A percentile compares a stretch with the other conserved stretches of the same genome.
These are phyloP conservation scores for Phyllosticta citribraziliensis DNA, from an alignment of 2,329 filamentous ascomycete species.

Conservation along the genomic window DNA sequence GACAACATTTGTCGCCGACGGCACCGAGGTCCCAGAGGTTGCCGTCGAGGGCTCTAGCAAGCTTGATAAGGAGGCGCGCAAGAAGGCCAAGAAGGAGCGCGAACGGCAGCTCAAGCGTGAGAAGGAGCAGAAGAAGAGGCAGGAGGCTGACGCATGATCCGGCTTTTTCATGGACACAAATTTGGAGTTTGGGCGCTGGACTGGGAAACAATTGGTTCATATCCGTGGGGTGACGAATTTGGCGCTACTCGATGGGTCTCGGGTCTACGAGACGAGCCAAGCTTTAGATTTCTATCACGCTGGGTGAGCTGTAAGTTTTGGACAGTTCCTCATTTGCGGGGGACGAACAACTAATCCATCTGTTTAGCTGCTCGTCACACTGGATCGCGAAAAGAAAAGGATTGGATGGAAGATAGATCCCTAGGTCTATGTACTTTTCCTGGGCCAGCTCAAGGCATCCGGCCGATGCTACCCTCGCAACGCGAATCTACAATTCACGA, in stretches of 20 bases:
- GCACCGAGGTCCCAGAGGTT: constrained; percentile 23
- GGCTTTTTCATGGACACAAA: not conserved
- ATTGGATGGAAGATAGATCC: not conserved
- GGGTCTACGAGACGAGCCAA: no score
- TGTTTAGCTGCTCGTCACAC: not conserved
- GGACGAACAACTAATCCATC: not conserved
- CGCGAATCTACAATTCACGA: constrained; percentile 54
- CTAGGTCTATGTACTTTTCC: constrained; percentile 6
- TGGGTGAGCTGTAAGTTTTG: not conserved
- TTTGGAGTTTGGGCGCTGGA: not conserved
- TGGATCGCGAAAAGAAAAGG: not conserved
- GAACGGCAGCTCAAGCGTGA: constrained; percentile 34
- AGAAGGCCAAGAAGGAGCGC: constrained; percentile 46
- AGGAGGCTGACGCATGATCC: constrained; percentile 11
- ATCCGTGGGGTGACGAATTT: not conserved
- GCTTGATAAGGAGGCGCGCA: constrained; percentile 28
- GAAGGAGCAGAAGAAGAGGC: constrained; percentile 22
- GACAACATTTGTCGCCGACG: constrained; percentile 21
- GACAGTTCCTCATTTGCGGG: not conserved
- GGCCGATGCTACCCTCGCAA: not conserved
- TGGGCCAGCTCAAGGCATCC: no score
- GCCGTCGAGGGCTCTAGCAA: constrained; percentile 13
- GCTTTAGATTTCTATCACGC: no score
- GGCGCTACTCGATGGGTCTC: not conserved
- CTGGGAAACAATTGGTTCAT: not conserved